phyloP scores from a whole-genome alignment of 2,329 filamentous ascomycete genomes.

The Trichoderma harzianum region DNA sequence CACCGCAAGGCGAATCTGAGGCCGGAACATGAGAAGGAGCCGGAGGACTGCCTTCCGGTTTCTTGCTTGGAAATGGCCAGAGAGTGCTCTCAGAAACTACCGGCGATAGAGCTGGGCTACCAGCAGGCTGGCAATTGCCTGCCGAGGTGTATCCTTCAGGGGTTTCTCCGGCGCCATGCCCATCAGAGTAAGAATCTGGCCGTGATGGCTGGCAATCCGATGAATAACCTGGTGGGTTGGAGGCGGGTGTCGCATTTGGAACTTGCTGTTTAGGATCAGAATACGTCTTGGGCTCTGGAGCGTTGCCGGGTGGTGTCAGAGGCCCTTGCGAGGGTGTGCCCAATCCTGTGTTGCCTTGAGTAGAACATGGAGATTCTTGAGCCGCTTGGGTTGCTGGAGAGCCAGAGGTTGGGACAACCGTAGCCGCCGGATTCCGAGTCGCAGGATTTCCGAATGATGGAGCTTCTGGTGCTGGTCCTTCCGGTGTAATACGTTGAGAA shows the following conservation, averaged over 20 bases:
- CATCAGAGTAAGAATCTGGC: constrained; percentile 2
- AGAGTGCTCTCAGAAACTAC: constrained; percentile 24
- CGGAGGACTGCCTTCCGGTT: constrained; percentile 23
- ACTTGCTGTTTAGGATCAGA: constrained; percentile 11
- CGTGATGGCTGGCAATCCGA: not conserved
- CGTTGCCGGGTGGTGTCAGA: constrained; percentile 10
- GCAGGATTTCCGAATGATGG: constrained; percentile 5
- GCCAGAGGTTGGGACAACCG: constrained; percentile 5
- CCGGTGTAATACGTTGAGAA: constrained; percentile 17
- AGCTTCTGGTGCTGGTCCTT: constrained; percentile 19
- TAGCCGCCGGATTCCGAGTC: constrained; percentile 15
- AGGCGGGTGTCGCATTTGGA: not conserved
- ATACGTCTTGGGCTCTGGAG: constrained; percentile 21
- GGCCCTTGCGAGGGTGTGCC: not conserved
- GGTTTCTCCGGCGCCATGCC: not conserved
- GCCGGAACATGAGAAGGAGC: constrained; percentile 28
- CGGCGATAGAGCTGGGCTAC: constrained; percentile 15
- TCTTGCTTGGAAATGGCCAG: constrained; percentile 24
- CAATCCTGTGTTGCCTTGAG: not conserved
- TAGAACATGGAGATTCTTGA: constrained; percentile 13
- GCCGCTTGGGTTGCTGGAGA: not conserved
- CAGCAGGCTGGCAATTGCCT: constrained; percentile 17
- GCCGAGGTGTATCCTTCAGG: not conserved
- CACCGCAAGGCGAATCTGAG: constrained; percentile 27
- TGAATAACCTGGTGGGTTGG: constrained; percentile 4